These are phyloP conservation scores for Acanthamoeba castellanii DNA, from an alignment of 208 protist species.

Conservation along the genomic window DNA sequence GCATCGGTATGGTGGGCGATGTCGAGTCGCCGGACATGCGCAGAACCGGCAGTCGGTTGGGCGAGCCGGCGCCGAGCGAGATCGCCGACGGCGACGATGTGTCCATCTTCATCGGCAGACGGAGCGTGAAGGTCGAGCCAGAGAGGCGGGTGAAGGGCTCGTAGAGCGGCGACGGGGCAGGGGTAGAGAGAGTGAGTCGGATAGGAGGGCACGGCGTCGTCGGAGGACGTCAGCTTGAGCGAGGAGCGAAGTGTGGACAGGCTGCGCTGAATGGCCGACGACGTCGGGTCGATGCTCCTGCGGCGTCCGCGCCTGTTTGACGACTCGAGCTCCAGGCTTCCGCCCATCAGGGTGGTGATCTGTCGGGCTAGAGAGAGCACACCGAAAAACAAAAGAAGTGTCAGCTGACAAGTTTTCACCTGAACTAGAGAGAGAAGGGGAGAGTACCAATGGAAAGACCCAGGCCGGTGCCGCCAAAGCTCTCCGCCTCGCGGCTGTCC, in stretches of 20 bases:
- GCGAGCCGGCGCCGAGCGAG: neutral
- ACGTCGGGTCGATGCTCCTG: constrained; percentile 36
- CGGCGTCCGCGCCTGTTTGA: constrained; percentile 15
- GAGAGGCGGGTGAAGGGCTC: constrained; percentile 16
- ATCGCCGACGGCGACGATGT: neutral
- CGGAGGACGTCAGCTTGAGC: neutral
- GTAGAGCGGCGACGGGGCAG: constrained; percentile 24
- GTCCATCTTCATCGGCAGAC: constrained; percentile 64
- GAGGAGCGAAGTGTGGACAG: neutral
- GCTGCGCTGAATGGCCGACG: constrained; percentile 1
- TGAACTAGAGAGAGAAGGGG: neutral
- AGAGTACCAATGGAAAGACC: constrained; percentile 23
- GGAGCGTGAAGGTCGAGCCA: constrained; percentile 45
- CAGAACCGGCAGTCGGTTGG: neutral
- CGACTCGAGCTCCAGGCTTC: constrained; percentile 38
- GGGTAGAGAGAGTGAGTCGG: neutral
- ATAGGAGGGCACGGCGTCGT: neutral
- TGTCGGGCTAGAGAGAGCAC: neutral
- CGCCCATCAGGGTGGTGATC: constrained; percentile 35
- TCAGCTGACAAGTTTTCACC: neutral
- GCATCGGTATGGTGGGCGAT: neutral
- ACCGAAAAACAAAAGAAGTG: neutral
- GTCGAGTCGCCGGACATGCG: neutral
- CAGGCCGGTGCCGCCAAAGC: constrained; percentile 45
- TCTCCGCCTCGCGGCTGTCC: neutral